Base-by-base conservation (phyloP, 352 stramenopile species). In the Globisporangium echinulatum region DNA sequence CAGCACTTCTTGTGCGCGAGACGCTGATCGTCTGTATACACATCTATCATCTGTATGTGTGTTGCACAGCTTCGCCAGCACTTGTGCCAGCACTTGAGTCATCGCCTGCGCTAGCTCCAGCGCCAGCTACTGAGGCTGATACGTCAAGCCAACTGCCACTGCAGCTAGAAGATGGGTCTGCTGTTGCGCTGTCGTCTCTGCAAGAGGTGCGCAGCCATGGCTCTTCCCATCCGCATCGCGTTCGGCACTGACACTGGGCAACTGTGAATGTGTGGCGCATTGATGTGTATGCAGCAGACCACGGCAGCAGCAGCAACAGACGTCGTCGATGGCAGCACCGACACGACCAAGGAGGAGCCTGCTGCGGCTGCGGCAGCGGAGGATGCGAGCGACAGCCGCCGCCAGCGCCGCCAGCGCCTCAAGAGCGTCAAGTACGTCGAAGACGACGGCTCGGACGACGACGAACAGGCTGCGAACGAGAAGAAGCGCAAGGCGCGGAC, bases 401-500 rank as follows among this genome's bases (percentile, higher is more conserved):
- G 76, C 5, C 75, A 76, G 42, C 71, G 79, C 33, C 79, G 78
- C 40, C 67, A 58, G 43, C 71, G 79, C 36, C 79, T 77, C 40
- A 69, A 60, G 43, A 69, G 63, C 49, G 60, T 94, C 25, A 92
- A 85, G 56, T 94, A 94, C 63, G 74, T 89, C 46, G 75, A 92
- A 0, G 61, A 74, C 40, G 85, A 88, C 56, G 70, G 75, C 46
- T 94, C 82, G 2, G 85, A 94, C 49, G 78, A 67, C 50, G 85
- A 94, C 60, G 67, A 87, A 44, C 59, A 66, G 7, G 47, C 56
- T 2, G 64, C 73, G 9, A 70, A 58, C 14, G 77, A 92, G 44
- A 92, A 91, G 55, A 87, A 87, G 54, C 75, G 77, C 11, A 72
- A 75, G 4, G 82, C 85, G n/a, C 78, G 85, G 3, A 82, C 91